Evolutionary conservation across 495 filamentous ascomycete species (phyloP).

Genomic region (Talaromyces adpressus): DNA sequence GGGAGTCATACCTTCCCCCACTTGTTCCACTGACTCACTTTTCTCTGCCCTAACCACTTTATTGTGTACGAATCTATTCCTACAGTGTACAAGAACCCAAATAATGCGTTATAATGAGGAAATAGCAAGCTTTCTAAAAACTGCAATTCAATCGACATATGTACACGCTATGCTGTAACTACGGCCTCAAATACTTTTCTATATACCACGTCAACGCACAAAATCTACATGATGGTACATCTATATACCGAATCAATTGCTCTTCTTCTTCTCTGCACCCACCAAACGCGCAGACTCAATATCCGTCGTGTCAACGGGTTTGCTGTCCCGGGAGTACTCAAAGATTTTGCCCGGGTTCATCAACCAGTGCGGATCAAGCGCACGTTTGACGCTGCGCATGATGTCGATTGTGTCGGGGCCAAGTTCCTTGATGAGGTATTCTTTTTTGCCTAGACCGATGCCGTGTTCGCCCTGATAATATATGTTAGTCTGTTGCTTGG

Average conservation of each 20-base stretch:
- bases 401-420: conserved; percentile 71
- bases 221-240: neutral
- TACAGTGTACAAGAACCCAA: neutral
- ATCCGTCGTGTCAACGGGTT: neutral
- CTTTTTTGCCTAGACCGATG: conserved; percentile 83
- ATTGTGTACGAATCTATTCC: neutral
- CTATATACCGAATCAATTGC: neutral
- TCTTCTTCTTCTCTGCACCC: conserved; percentile 9
- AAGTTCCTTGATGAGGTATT: conserved; percentile 71
- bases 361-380: conserved; percentile 85
- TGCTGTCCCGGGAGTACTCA: conserved; percentile 29
- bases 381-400: conserved; percentile 77
- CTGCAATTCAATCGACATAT: neutral
- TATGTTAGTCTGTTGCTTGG: neutral
- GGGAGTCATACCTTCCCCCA: neutral
- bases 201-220: neutral
- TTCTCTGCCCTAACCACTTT: neutral
- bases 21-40: conserved; percentile 1
- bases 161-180: neutral
- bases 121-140: neutral
- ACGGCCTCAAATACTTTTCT: neutral
- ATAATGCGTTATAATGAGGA: too few relatives aligned
- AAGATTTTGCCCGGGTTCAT: conserved; percentile 92
- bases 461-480: conserved; percentile 68
- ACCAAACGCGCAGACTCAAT: neutral